Base-by-base conservation (phyloP, 768 basidiomycete genomes). In the Tylopilus rubrobrunneus region DNA sequence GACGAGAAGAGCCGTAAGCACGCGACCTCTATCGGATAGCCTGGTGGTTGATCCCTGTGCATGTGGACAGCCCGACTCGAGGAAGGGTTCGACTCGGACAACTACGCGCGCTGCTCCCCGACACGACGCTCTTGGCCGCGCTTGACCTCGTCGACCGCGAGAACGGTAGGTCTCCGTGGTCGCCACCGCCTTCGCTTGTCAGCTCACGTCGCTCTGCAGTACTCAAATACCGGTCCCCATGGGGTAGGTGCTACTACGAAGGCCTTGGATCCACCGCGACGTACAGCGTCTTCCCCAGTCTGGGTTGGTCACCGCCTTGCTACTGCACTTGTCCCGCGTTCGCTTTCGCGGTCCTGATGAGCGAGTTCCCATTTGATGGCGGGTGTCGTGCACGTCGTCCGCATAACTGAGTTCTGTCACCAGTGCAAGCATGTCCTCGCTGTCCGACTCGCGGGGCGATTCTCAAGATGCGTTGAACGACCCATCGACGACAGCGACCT, bases 381-480 rank as follows among this genome's bases (percentile, higher is more conserved):
- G 51, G 31, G 71, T 51, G 39, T 49, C 8, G 29, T 23, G 27
- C 25, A 28, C 42, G 17, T 54, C 47, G 23, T 25, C 3, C 37
- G 7, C 9, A n/a, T 46, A 47, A 49, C 49, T 53, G 33, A 42
- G 48, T 25, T 58, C 33, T 12, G n/a, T 44, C 15, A 6, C 39
- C 39, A 92, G 90, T 92, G 90, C 64, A 92, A 92, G 65, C 90
- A 92, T 66, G 67, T 89, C 3, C 74, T 92, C 25, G 90, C 89
- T 3, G 76, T 79, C 12, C 71, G 76, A 14, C 71, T 92, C 14
- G 86, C 86, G 3, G 68, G 78, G 25, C 78, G 76, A 48, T 66
- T 89, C 47, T 72, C 71, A 4, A 74, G 74, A 50, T 82, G 75
- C 55, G 60, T 81, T 36, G 77, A 85, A 49, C 78, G 81, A 21